Base-by-base conservation (phyloP, 495 filamentous ascomycete genomes). In the Pseudomonodictys pantanalensis region DNA sequence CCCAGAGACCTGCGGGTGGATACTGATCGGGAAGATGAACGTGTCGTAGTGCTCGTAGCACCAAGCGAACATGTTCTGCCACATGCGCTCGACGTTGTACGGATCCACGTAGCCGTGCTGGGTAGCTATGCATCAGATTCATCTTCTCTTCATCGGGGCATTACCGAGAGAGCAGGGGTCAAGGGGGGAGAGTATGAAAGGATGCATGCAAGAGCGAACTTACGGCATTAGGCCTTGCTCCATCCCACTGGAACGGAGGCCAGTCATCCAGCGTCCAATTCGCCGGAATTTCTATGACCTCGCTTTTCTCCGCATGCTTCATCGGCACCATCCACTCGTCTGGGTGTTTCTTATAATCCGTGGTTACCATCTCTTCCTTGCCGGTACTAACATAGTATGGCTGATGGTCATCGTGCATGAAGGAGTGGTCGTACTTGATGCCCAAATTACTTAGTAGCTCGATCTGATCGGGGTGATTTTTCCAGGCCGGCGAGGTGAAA, bases 41-140 rank as follows among this genome's bases (percentile, higher is more conserved):
- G 81, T 81, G 52, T 88, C 85, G 63, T 87, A 87, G 66, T 88
- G 82, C 8, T 81, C 71, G 63, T 87, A 87, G 64, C 85, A 86
- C 67, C 83, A 88, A 61, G 86, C 83, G 53, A 87, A 88, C 57
- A 87, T 84, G 52, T 86, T 83, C 69, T 75, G 33, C 69, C 69
- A 68, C 32, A 64, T 35, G 52, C 52, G 58, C 54, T 72, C 70
- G 0, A 71, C 51, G 39, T 73, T 72, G 33, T 72, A 66, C 8
- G 81, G 68, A 55, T 81, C 75, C 3, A 84, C 79, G 64, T 72
- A 84, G 1, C 81, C 80, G 32, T 81, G 76, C 7, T 15, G 7
- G 32, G 7, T 35, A 7, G 32, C 8, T 15, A 15, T 15, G 32
- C 8, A 35, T 15, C 15, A 8, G 32, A 35, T 35, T 7, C 7